Conservation (phyloP, 192 early-diverging fungal species). For the Spizellomyces punctatus region DNA sequence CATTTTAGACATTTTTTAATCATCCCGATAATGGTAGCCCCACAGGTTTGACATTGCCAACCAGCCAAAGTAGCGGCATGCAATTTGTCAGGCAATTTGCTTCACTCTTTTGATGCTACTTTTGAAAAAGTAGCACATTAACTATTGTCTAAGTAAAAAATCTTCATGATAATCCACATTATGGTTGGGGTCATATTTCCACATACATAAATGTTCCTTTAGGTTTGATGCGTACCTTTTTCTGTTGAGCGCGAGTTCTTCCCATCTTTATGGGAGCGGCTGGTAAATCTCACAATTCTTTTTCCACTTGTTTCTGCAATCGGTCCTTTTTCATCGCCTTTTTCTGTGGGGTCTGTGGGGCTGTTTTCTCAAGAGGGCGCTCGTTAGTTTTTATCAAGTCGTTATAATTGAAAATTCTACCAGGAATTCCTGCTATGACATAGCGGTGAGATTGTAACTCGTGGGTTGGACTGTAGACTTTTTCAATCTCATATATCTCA, state of each 20-base stretch:
- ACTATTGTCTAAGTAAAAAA: too few species aligned
- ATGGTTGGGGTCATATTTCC: too few species aligned
- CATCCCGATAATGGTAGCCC: too few species aligned
- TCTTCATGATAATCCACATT: too few species aligned
- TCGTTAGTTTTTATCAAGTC: constrained; percentile 10
- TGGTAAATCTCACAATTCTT: constrained; percentile 16
- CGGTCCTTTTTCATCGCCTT: constrained; percentile 1
- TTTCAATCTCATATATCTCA: constrained; percentile 6
- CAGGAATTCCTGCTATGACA: not conserved
- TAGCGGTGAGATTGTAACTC: constrained; percentile 1
- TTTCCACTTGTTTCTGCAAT: constrained; percentile 18
- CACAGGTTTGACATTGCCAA: too few species aligned
- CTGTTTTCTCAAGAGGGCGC: not conserved
- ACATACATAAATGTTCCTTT: constrained; percentile 1
- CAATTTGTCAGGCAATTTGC: too few species aligned
- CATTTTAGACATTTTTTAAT: too few species aligned
- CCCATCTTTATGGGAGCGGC: not conserved
- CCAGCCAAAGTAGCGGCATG: too few species aligned
- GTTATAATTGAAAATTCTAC: constrained; percentile 17
- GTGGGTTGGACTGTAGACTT: constrained; percentile 8
- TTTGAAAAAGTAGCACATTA: too few species aligned
- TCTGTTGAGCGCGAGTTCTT: not conserved
- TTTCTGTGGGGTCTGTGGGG: not conserved
- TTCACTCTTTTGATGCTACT: too few species aligned
- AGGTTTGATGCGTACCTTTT: not conserved